Base-by-base conservation (phyloP, 2,329 filamentous ascomycete species). In the Rhytidhysteron rufulum region DNA sequence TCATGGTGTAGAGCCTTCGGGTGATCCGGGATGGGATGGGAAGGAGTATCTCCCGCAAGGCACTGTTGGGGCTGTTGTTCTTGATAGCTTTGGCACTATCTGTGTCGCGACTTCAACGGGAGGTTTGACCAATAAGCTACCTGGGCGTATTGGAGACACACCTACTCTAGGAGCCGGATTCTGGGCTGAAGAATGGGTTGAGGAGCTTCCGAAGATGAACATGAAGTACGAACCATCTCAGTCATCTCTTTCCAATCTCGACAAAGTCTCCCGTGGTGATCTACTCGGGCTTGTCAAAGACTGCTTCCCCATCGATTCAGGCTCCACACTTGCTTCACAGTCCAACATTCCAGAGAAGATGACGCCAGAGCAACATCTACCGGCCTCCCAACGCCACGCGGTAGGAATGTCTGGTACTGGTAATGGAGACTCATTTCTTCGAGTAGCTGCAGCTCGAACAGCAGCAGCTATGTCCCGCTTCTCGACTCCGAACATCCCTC, bases 381-480 rank as follows among this genome's bases (percentile, higher is more conserved):
- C 36, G 4, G 24, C 25, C 15, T 22, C 24, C 5, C 37, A 47
- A 53, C 60, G 57, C 46, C 63, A 67, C 35, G 69, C 68, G 3
- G 60, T 79, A 57, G 86, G 75, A 0, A 69, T 88, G 8, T 91
- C 86, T 0, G 86, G 87, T 1, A 91, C 88, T 0, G 90, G 89
- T 0, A 95, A 95, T 53, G 89, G 90, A 1, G 89, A 95, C 65
- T 88, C 86, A 0, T 95, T 95, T 61, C 73, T 95, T 13, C 81
- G 88, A 4, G 70, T 80, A 2, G 78, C 74, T 11, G 88, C 88
- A 1, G 79, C 78, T 1, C 79, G 86, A 22, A 90, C 86, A 0
- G 80, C 83, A 0, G 84, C 80, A 2, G 80, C 87, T 1, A 83
- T 90, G 49, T 82, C 83, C 15, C 77, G 84, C 10, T 93, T 86